phyloP scores from a whole-genome alignment of 768 basidiomycete species.

The Neoboletus brunneissimus region DNA sequence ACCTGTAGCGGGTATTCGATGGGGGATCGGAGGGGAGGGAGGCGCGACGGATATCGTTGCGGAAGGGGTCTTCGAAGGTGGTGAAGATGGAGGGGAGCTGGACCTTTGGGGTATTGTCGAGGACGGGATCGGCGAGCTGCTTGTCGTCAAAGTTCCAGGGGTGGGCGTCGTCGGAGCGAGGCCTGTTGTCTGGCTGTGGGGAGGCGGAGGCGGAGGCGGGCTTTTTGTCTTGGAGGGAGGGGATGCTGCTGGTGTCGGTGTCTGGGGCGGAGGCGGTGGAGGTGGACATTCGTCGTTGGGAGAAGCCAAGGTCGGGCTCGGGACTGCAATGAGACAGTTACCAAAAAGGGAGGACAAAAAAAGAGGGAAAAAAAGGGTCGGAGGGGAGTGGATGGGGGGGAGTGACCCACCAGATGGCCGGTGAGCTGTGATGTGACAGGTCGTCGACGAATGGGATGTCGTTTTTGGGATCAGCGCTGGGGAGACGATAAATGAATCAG shows the following conservation, averaged over 20 bases:
- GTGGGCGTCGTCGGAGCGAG: conserved; percentile 33
- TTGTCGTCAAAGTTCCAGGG: conserved; percentile 37
- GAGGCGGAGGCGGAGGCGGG: conserved; percentile 49
- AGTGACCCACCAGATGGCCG: conserved; percentile 44
- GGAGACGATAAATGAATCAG: conserved; percentile 13
- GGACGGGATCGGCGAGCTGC: conserved; percentile 38
- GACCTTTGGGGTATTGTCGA: conserved; percentile 49
- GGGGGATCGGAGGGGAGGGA: conserved; percentile 56
- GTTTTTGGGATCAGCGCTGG: conserved; percentile 41
- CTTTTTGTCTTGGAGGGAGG: conserved; percentile 62
- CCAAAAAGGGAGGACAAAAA: conserved; percentile 6
- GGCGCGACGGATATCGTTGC: conserved; percentile 55
- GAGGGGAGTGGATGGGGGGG: conserved; percentile 14
- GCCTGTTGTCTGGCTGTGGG: conserved; percentile 48
- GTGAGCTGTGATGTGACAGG: conserved; percentile 46
- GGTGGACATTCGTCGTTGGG: conserved; percentile 70
- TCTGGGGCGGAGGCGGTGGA: conserved; percentile 68
- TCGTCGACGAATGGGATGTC: conserved; percentile 43
- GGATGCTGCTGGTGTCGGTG: conserved; percentile 52
- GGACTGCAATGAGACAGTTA: conserved; percentile 30
- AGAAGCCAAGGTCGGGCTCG: conserved; percentile 53
- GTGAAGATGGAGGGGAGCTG: conserved; percentile 75
- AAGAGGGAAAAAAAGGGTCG: conserved; percentile 18
- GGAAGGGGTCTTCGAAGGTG: conserved; percentile 59
- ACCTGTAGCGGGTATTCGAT: conserved; percentile 44